Evolutionary conservation across 129 eudicot genomes (phyloP).

Genomic region (Chrysanthemum makinoi): DNA sequence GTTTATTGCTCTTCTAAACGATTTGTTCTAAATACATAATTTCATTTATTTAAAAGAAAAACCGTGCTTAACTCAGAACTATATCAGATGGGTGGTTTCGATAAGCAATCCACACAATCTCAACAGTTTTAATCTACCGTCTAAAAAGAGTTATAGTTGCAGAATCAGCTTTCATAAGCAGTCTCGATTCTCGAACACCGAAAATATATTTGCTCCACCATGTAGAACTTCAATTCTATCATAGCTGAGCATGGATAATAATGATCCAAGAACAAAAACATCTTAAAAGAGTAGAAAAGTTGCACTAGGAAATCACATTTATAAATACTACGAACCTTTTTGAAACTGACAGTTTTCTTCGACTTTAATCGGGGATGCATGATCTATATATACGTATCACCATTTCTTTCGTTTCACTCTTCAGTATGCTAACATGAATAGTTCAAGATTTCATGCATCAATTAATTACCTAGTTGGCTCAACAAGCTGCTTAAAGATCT

Average conservation of each 20-base stretch:
- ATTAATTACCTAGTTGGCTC: conserved; percentile 45
- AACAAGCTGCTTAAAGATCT: conserved; percentile 83
- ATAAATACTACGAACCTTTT: neutral
- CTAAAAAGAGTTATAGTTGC: no score
- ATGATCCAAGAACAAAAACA: neutral
- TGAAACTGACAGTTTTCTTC: neutral
- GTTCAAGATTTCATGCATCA: conserved; percentile 15
- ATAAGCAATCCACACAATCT: no score
- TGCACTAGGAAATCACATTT: conserved; percentile 8
- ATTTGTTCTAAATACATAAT: no score
- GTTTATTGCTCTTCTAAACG: no score
- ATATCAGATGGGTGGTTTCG: no score
- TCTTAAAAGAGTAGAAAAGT: neutral
- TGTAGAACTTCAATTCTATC: neutral
- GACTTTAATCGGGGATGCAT: neutral
- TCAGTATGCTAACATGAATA: no score
- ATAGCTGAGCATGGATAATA: neutral
- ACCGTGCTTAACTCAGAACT: no score
- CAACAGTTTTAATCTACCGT: no score
- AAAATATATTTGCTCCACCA: neutral
- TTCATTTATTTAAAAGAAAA: no score
- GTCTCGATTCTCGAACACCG: neutral
- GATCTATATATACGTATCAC: no score
- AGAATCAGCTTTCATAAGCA: neutral
- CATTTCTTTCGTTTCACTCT: neutral